phyloP scores from a whole-genome alignment of 768 basidiomycete species.

The Suillus sp. region DNA sequence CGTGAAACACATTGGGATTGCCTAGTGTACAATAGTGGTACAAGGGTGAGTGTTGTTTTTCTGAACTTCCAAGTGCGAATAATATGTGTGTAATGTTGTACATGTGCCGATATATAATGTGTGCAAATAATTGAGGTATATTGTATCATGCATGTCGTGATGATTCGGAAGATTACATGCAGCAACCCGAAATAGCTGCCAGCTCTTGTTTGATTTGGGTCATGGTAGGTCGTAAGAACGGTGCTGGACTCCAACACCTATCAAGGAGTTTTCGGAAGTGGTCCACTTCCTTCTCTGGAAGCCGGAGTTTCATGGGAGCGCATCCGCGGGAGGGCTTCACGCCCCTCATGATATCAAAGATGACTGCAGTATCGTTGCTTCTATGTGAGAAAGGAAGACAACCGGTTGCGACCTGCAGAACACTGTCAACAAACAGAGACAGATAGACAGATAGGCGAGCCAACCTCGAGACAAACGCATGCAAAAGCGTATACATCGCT shows the following conservation, averaged over 20 bases:
- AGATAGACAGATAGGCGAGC: constrained; percentile 6
- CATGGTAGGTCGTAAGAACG: constrained; percentile 46
- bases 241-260: constrained; percentile 46
- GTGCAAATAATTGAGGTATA: constrained; percentile 9
- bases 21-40: constrained; percentile 13
- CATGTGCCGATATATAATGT: neutral
- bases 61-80: neutral
- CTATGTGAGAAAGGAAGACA: constrained; percentile 54
- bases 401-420: constrained; percentile 49
- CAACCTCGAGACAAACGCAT: constrained; percentile 60
- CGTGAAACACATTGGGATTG: constrained; percentile 9
- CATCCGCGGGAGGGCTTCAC: constrained; percentile 45
- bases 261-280: constrained; percentile 48
- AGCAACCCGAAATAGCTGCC: constrained; percentile 13
- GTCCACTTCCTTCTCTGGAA: constrained; percentile 27
- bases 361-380: constrained; percentile 57
- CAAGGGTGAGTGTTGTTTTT: constrained; percentile 7
- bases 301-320: constrained; percentile 22
- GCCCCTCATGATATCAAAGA: constrained; percentile 55
- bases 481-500: constrained; percentile 66
- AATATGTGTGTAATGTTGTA: constrained; percentile 2
- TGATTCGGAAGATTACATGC: constrained; percentile 4
- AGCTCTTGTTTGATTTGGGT: constrained; percentile 32
- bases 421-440: neutral
- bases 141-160: constrained; percentile 10